phyloP scores from a whole-genome alignment of 2,329 filamentous ascomycete species.

The Colletotrichum sp. region DNA sequence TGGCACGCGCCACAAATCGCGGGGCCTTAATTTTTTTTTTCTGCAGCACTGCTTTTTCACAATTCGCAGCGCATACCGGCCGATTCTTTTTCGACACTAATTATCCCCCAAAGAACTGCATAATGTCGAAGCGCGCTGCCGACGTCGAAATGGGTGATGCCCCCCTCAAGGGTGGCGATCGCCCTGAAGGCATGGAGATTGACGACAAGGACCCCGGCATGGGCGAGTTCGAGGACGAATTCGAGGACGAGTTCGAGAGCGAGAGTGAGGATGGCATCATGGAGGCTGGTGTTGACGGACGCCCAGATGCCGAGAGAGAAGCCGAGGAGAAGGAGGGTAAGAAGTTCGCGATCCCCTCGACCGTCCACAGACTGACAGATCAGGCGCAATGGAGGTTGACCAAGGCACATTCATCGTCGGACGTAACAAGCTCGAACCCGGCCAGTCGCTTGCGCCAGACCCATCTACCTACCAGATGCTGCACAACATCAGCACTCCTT shows the following conservation, averaged over 20 bases:
- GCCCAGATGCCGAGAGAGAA: constrained; percentile 90
- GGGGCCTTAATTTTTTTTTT: constrained; percentile 12
- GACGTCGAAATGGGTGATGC: constrained; percentile 50
- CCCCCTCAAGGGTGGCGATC: constrained; percentile 65
- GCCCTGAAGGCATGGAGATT: constrained; percentile 70
- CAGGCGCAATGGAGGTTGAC: constrained; percentile 89
- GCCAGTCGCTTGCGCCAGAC: constrained; percentile 90
- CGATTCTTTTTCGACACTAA: not conserved
- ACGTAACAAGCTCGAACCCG: constrained; percentile 86
- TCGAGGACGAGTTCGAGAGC: constrained; percentile 88
- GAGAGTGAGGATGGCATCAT: constrained; percentile 91
- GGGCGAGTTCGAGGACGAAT: constrained; percentile 94
- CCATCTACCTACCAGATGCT: constrained; percentile 97
- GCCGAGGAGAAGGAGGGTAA: constrained; percentile 80
- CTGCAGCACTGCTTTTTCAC: not conserved
- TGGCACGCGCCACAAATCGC: constrained; percentile 19
- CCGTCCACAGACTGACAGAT: not conserved
- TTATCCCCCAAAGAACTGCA: not conserved
- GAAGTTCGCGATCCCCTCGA: not conserved
- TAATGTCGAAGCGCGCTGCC: constrained; percentile 67
- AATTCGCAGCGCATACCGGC: not conserved
- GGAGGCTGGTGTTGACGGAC: constrained; percentile 91
- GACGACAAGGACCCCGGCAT: constrained; percentile 60
- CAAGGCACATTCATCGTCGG: constrained; percentile 96
- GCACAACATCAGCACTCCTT: constrained; percentile 90